Base-by-base conservation (phyloP, 345 rosid species). In the Euphorbia pulcherrima region DNA sequence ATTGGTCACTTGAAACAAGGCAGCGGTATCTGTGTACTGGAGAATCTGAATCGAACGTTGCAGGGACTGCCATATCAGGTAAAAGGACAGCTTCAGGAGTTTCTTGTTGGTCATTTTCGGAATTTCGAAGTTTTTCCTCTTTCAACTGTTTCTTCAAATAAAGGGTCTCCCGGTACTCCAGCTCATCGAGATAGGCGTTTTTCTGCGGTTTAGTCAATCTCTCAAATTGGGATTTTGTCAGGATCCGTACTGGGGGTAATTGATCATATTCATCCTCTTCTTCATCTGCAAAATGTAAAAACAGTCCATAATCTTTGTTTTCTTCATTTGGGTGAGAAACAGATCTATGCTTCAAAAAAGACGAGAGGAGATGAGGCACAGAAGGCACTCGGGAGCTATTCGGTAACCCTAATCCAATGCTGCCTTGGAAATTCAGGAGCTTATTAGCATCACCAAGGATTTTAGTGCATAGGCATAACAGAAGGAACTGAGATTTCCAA, bases 251-350 rank as follows among this genome's bases (percentile, higher is more conserved):
- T 51, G 99, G 47, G 68, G 99, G 99, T 65, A 91, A 80, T 69
- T 94, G 89, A 78, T 88, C 90, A 78, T 88, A 94, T 72, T 88
- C 96, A 71, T 91, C 90, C 62, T 86, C 96, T 79, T 83, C 89
- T 28, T 85, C 90, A 40, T 63, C 74, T 9, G 85, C 85, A 2
- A 81, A 79, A 54, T 81, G 75, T 53, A 88, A 65, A 73, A 79
- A 70, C 71, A 78, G 84, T 46, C 83, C 85, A 28, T 83, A 65
- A 74, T 86, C 89, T 26, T 73, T 74, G 62, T 84, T 85, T 29
- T 75, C 81, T 80, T 82, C 92, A 78, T 75, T 78, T 21, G 82
- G 64, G 62, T 75, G 67, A 8, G 85, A 74, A 28, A 81, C 60
- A 53, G 95, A 67, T 26, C 70, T 84, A 71, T 86, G 92, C 28